Conservation (phyloP, 2,329 filamentous ascomycete genomes). For the Periconia sp. region DNA sequence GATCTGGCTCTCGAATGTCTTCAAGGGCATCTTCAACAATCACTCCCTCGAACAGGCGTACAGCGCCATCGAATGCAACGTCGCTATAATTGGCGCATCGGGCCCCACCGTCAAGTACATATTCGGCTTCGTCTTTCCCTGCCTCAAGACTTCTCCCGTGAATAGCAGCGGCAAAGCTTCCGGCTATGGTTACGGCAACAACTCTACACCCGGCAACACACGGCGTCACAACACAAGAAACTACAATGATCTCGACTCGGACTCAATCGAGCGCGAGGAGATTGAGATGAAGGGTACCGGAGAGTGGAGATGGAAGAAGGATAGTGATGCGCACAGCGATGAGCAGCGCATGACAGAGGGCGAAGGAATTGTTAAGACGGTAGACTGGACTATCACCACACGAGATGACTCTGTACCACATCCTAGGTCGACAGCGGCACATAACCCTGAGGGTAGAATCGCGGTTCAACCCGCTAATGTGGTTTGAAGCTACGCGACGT, state of each 20-base stretch:
- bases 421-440: too few relatives aligned
- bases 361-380: slow-evolving; percentile 26
- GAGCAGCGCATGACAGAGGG: slow-evolving; percentile 20
- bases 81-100: slow-evolving; percentile 22
- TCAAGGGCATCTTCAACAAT: slow-evolving; percentile 17
- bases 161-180: slow-evolving; percentile 12
- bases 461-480: too few relatives aligned
- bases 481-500: too few relatives aligned
- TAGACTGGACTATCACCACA: slow-evolving; percentile 30
- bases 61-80: slow-evolving; percentile 19
- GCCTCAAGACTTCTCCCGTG: slow-evolving; percentile 15
- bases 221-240: slow-evolving; percentile 5
- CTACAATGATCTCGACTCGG: slow-evolving; percentile 22
- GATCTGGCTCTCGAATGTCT: slow-evolving; percentile 22
- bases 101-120: slow-evolving; percentile 24
- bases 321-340: slow-evolving; percentile 23
- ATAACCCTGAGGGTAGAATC: too few relatives aligned
- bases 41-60: slow-evolving; percentile 23
- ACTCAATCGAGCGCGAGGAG: slow-evolving; percentile 9
- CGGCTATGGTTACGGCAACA: slow-evolving; percentile 9
- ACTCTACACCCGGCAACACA: slow-evolving; percentile 2
- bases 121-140: slow-evolving; percentile 19
- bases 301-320: slow-evolving; percentile 17
- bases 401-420: too few relatives aligned
- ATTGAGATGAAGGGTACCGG: slow-evolving; percentile 22